These are phyloP conservation scores for Basipetospora chlamydospora DNA, from an alignment of 2,329 filamentous ascomycete genomes.

Conservation along the genomic window DNA sequence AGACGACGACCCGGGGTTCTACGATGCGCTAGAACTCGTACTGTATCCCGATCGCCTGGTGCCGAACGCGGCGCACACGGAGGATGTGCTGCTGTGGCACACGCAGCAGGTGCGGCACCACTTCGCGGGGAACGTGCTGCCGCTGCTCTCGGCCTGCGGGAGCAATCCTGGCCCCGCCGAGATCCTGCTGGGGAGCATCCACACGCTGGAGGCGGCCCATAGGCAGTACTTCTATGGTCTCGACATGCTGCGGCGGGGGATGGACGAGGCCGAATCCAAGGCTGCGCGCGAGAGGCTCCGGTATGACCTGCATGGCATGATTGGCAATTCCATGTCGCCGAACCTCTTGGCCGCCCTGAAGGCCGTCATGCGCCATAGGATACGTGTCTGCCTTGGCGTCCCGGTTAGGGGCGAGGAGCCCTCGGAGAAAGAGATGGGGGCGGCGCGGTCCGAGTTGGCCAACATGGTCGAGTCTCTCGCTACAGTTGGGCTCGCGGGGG, in stretches of 20 bases:
- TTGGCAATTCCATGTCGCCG: conserved; percentile 46
- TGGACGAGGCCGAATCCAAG: conserved; percentile 22
- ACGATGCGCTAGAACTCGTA: conserved; percentile 37
- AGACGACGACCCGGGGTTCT: conserved; percentile 29
- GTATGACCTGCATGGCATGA: conserved; percentile 47
- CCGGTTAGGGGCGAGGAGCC: neutral
- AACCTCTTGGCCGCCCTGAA: conserved; percentile 39
- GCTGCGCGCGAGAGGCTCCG: conserved; percentile 35
- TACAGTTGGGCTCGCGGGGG: conserved; percentile 53
- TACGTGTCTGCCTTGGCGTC: conserved; percentile 2
- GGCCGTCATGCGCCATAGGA: conserved; percentile 28
- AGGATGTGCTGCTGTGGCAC: conserved; percentile 46
- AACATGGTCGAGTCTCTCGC: conserved; percentile 43
- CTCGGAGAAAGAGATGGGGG: neutral
- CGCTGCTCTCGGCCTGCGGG: conserved; percentile 32
- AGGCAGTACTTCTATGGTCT: conserved; percentile 42
- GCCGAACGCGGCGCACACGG: conserved; percentile 35
- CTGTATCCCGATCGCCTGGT: conserved; percentile 30
- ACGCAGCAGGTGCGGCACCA: conserved; percentile 45
- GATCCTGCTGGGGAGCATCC: conserved; percentile 36
- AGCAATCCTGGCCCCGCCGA: conserved; percentile 21
- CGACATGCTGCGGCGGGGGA: conserved; percentile 33
- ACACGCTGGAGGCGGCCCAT: conserved; percentile 44
- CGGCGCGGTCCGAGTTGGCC: conserved; percentile 26
- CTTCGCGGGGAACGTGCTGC: conserved; percentile 44